These are phyloP conservation scores for Penicillium sumatraense DNA, from an alignment of 2,329 filamentous ascomycete genomes.

Conservation along the genomic window DNA sequence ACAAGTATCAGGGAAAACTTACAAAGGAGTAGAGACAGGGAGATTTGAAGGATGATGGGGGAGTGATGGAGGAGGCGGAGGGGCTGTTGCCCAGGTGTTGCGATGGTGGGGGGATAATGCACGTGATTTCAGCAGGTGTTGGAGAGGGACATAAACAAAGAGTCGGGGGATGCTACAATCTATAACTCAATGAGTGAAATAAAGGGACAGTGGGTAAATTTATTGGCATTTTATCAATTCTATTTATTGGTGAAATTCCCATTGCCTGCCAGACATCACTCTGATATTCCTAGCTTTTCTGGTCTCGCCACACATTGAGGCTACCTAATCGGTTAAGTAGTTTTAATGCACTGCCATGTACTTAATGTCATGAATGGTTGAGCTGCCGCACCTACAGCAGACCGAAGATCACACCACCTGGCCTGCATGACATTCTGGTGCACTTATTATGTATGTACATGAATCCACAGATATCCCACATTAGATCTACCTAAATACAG, in stretches of 20 bases:
- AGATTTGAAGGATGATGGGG: constrained; percentile 11
- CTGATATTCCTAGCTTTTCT: background rate
- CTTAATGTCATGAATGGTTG: no score
- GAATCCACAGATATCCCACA: constrained; percentile 5
- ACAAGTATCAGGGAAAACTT: constrained; percentile 14
- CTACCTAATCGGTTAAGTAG: no score
- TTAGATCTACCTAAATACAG: background rate
- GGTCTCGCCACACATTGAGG: constrained; percentile 8
- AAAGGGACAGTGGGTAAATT: background rate
- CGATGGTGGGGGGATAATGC: constrained; percentile 34
- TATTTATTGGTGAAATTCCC: background rate
- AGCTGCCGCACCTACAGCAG: background rate
- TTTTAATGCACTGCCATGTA: no score
- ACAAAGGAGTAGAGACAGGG: constrained; percentile 10
- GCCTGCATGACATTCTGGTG: constrained; percentile 22
- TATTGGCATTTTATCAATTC: background rate
- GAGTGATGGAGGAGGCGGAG: constrained; percentile 37
- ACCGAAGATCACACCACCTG: constrained; percentile 7
- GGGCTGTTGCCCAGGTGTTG: constrained; percentile 41
- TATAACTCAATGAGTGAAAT: background rate
- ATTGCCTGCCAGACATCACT: background rate
- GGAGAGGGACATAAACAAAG: constrained; percentile 18
- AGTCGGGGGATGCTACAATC: background rate
- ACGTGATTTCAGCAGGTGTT: constrained; percentile 28
- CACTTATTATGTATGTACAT: constrained; percentile 5